Conservation (phyloP, 148 eudicot genomes). For the Salicornia ramosissima region DNA sequence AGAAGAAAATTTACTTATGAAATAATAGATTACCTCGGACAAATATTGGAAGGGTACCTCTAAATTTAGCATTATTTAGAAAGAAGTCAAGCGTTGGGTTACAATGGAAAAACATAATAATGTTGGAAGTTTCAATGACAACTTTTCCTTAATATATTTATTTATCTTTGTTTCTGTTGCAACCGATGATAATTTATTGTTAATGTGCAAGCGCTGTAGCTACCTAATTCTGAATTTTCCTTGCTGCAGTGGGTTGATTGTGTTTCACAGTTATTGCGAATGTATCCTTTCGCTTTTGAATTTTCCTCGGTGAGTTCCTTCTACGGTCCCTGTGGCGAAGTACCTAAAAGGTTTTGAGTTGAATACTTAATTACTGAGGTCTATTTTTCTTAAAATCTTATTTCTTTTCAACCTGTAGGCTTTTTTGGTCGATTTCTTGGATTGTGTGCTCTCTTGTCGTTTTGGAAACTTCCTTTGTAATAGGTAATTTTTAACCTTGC, state of each 20-base stretch:
- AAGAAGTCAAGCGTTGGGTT: neutral
- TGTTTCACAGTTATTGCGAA: slow-evolving; percentile 83
- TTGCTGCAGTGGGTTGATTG: slow-evolving; percentile 94
- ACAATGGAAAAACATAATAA: neutral
- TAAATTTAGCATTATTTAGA: neutral
- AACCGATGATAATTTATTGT: neutral
- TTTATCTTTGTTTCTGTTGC: neutral
- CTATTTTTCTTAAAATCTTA: neutral
- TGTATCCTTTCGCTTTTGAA: slow-evolving; percentile 95
- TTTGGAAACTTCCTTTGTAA: slow-evolving; percentile 98
- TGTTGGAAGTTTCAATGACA: neutral
- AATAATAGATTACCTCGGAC: too few species aligned
- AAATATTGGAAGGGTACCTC: neutral
- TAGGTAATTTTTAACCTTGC: slow-evolving; percentile 42
- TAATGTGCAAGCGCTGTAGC: neutral
- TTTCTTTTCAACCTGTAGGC: slow-evolving; percentile 37
- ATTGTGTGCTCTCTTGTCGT: slow-evolving; percentile 80
- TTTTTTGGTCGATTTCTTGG: slow-evolving; percentile 88
- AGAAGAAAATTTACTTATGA: too few species aligned
- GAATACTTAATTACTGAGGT: slow-evolving; percentile 1
- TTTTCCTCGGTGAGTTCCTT: slow-evolving; percentile 71
- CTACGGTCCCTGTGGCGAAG: neutral
- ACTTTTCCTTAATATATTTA: neutral
- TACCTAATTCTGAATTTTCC: slow-evolving; percentile 2
- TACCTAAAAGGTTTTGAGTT: neutral